phyloP scores from a whole-genome alignment of 441 rosid species.

The Pelargonium citronellum region DNA sequence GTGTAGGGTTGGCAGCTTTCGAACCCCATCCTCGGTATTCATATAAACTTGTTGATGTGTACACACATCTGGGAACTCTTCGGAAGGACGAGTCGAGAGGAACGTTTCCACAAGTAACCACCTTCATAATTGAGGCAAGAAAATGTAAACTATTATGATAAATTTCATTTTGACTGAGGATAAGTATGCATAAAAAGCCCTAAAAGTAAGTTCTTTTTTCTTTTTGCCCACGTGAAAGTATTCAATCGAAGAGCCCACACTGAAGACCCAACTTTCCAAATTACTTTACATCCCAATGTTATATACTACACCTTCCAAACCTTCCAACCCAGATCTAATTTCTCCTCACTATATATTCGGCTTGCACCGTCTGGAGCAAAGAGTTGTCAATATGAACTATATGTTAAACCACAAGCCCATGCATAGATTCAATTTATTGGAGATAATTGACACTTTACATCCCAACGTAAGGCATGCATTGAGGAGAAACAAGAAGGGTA shows the following conservation, averaged over 20 bases:
- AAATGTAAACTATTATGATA: constrained; percentile 10
- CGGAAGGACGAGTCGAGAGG: constrained; percentile 96
- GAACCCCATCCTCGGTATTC: constrained; percentile 98
- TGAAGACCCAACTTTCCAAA: not conserved
- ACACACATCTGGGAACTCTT: constrained; percentile 93
- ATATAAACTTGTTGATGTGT: constrained; percentile 76
- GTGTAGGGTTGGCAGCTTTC: constrained; percentile 87
- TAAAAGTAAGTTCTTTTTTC: no score
- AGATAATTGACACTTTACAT: not conserved
- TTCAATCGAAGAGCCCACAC: not conserved
- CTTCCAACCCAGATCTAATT: no score
- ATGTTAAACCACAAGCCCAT: not conserved
- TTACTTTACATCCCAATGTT: no score
- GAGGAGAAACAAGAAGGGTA: no score
- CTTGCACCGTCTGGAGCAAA: no score
- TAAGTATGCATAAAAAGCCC: not conserved
- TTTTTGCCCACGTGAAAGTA: no score
- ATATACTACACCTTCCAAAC: no score
- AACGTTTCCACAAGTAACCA: constrained; percentile 95
- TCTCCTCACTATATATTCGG: not conserved
- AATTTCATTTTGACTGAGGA: not conserved
- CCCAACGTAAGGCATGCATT: not conserved
- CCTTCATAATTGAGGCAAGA: constrained; percentile 38
- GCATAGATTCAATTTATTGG: not conserved
- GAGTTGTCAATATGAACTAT: no score